Evolutionary conservation across 148 eudicot species (phyloP).

Genomic region (Spergularia marina): DNA sequence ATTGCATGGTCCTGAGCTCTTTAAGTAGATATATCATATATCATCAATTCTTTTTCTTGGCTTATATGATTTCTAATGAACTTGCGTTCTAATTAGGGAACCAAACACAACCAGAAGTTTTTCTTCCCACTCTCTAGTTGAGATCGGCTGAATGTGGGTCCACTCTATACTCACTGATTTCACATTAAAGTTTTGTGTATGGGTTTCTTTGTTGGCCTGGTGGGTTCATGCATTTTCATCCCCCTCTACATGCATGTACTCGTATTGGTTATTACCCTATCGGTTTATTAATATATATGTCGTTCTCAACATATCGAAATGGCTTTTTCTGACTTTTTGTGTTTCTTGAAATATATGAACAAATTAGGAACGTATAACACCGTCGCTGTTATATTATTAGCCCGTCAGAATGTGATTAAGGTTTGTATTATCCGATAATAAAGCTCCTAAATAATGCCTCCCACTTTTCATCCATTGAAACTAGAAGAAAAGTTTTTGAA

Average conservation of each 20-base stretch:
- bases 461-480: background rate
- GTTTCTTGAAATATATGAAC: too few species aligned
- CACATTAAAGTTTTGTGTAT: constrained; percentile 31
- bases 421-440: too few species aligned
- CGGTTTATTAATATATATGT: too few species aligned
- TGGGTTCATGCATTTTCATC: constrained; percentile 5
- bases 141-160: constrained; percentile 4
- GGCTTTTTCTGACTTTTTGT: too few species aligned
- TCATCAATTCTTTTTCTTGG: background rate
- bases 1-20: constrained; percentile 18
- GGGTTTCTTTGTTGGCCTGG: constrained; percentile 7
- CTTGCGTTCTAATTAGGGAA: constrained; percentile 4
- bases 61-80: background rate
- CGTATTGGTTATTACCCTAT: too few species aligned
- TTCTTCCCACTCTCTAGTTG: constrained; percentile 1
- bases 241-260: too few species aligned
- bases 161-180: constrained; percentile 14
- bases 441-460: background rate
- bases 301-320: too few species aligned
- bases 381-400: too few species aligned
- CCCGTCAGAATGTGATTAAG: too few species aligned
- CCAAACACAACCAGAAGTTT: constrained; percentile 17
- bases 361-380: too few species aligned
- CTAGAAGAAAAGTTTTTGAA: background rate
- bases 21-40: background rate